These are phyloP conservation scores for Sclerotinia borealis DNA, from an alignment of 2,329 filamentous ascomycete genomes.

Conservation along the genomic window DNA sequence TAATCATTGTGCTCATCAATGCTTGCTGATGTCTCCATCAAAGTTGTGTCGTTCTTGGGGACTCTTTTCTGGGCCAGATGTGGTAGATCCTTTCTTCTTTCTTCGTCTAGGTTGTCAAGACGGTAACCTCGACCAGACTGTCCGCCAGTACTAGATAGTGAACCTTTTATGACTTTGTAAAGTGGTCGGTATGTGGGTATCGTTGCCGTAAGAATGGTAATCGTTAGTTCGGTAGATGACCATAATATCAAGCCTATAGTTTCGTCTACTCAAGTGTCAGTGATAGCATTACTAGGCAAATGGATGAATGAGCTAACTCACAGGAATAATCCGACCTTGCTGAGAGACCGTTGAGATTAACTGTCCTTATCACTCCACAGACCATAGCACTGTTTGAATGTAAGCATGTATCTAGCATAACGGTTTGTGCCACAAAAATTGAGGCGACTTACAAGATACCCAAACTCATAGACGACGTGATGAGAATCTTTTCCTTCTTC, in stretches of 20 bases:
- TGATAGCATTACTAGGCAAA: background rate
- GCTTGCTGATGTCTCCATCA: background rate
- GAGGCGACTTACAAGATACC: constrained; percentile 9
- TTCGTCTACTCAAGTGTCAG: constrained; percentile 14
- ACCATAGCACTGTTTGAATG: background rate
- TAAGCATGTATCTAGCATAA: background rate
- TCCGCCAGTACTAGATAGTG: background rate
- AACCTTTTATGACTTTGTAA: constrained; percentile 9
- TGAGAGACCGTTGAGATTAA: background rate
- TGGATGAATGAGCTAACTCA: background rate
- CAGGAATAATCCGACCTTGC: background rate
- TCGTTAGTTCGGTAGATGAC: constrained; percentile 35
- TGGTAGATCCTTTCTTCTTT: background rate
- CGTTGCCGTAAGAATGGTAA: constrained; percentile 31
- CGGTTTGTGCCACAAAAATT: background rate
- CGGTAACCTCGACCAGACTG: background rate
- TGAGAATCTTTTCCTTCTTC: constrained; percentile 35
- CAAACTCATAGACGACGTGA: constrained; percentile 35
- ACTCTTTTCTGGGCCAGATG: background rate
- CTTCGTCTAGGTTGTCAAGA: background rate
- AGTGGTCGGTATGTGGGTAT: constrained; percentile 29
- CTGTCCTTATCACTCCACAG: background rate
- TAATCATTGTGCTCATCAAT: background rate
- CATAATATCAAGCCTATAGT: constrained; percentile 40
- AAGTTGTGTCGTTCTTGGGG: background rate